These are phyloP conservation scores for Russula abietina DNA, from an alignment of 768 basidiomycete species.

Conservation along the genomic window DNA sequence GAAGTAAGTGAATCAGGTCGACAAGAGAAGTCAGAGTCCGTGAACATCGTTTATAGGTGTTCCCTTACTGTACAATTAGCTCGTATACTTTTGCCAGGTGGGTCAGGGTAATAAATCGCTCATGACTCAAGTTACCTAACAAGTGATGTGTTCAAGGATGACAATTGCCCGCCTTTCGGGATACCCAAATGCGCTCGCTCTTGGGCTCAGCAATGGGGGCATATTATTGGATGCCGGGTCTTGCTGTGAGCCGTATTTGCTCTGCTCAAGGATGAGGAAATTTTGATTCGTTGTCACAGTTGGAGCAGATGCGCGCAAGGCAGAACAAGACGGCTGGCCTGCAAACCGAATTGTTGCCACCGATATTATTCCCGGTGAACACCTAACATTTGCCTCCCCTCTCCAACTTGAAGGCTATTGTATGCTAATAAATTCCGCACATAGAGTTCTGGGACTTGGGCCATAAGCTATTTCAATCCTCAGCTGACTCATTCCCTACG, in stretches of 20 bases:
- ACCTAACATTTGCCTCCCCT: too few relatives aligned
- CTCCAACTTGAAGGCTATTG: not conserved
- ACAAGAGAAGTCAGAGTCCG: not conserved
- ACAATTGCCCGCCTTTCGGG: conserved; percentile 28
- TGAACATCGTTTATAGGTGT: conserved; percentile 24
- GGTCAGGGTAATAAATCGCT: not conserved
- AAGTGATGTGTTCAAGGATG: conserved; percentile 18
- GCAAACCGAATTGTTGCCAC: conserved; percentile 35
- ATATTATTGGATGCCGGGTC: conserved; percentile 43
- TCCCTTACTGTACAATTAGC: conserved; percentile 32
- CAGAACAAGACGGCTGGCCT: conserved; percentile 40
- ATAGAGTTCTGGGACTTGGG: conserved; percentile 57
- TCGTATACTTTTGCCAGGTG: conserved; percentile 29
- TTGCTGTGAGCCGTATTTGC: conserved; percentile 35
- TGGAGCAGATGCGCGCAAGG: conserved; percentile 39
- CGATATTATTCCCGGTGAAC: conserved; percentile 36
- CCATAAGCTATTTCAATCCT: conserved; percentile 53
- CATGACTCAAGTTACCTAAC: not conserved
- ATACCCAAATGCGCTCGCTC: conserved; percentile 32
- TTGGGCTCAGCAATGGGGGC: conserved; percentile 33
- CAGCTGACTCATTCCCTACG: conserved; percentile 46
- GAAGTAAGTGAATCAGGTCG: not conserved
- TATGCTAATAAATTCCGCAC: not conserved
- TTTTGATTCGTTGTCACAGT: conserved; percentile 26
- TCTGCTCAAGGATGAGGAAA: not conserved